Evolutionary conservation across 768 basidiomycete species (phyloP).

Genomic region (Sistotremastrum suecicum): DNA sequence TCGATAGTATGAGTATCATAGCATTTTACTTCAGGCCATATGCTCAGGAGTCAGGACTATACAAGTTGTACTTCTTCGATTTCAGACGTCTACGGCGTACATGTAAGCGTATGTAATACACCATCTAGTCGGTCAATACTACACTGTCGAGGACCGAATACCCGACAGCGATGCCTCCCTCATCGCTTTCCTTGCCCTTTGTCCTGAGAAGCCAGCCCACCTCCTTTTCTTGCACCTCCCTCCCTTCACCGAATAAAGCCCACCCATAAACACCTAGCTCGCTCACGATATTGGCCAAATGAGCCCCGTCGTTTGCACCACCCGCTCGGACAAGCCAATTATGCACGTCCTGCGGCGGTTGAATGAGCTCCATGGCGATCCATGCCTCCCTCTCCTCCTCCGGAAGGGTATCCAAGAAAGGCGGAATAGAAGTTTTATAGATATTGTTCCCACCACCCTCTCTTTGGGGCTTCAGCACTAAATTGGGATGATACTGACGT

Average conservation of each 20-base stretch:
- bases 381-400: conserved; percentile 61
- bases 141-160: conserved; percentile 65
- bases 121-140: conserved; percentile 31
- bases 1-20: too few species aligned
- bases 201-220: conserved; percentile 81
- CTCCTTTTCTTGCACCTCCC: conserved; percentile 40
- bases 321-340: conserved; percentile 74
- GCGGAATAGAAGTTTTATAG: conserved; percentile 70
- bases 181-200: conserved; percentile 81
- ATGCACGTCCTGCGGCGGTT: conserved; percentile 49
- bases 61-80: too few species aligned
- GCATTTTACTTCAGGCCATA: too few species aligned
- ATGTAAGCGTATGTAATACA: too few species aligned
- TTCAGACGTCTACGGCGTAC: too few species aligned
- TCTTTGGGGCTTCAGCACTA: conserved; percentile 94
- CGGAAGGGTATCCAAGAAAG: conserved; percentile 53
- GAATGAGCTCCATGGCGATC: conserved; percentile 93
- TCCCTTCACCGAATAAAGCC: conserved; percentile 50
- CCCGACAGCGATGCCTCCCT: conserved; percentile 82
- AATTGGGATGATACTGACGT: conserved; percentile 28
- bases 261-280: conserved; percentile 92
- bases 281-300: conserved; percentile 60
- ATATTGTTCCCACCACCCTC: conserved; percentile 98
- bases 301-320: conserved; percentile 25
- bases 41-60: too few species aligned